Percentiles rank a stretch among this genome's conserved stretches.
phyloP scores from a whole-genome alignment of 2,329 filamentous ascomycete species.

The Whalleya microplaca region DNA sequence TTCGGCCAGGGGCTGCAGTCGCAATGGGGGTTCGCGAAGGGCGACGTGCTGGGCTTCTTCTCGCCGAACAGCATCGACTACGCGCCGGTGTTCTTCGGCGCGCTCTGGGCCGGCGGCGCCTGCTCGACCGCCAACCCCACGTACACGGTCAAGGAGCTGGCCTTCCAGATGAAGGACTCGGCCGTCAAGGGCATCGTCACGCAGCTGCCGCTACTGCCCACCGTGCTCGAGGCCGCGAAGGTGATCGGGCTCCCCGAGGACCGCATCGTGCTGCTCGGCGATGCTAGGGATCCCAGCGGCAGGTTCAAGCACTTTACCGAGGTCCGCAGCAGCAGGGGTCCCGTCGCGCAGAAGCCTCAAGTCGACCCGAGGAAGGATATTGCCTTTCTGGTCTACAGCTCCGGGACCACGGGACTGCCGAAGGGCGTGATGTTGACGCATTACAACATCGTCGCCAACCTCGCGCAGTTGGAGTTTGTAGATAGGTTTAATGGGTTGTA shows the following conservation, averaged over 20 bases:
- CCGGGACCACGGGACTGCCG: conserved; percentile 86
- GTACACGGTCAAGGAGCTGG: conserved; percentile 82
- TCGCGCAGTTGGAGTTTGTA: conserved; percentile 56
- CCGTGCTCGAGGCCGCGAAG: conserved; percentile 69
- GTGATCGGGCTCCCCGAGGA: conserved; percentile 72
- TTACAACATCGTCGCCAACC: conserved; percentile 78
- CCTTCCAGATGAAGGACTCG: conserved; percentile 81
- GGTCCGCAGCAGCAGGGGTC: conserved; percentile 58
- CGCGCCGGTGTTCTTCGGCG: conserved; percentile 75
- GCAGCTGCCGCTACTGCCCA: conserved; percentile 67
- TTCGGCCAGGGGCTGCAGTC: conserved; percentile 81
- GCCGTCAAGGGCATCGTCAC: conserved; percentile 77
- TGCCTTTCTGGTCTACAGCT: conserved; percentile 85
- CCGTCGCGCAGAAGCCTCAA: conserved; percentile 57
- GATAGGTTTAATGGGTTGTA: conserved; percentile 62
- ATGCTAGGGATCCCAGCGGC: conserved; percentile 61
- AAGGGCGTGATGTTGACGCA: conserved; percentile 92
- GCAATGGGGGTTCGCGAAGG: conserved; percentile 76
- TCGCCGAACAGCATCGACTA: conserved; percentile 87
- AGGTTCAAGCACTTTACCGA: conserved; percentile 73
- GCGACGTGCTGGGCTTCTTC: conserved; percentile 82
- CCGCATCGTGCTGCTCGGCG: conserved; percentile 76
- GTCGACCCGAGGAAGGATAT: conserved; percentile 73
- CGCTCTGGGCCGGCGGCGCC: conserved; percentile 81
- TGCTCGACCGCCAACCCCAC: conserved; percentile 86